Conservation (phyloP, 768 basidiomycete genomes). For the Panaeolus cyanescens region DNA sequence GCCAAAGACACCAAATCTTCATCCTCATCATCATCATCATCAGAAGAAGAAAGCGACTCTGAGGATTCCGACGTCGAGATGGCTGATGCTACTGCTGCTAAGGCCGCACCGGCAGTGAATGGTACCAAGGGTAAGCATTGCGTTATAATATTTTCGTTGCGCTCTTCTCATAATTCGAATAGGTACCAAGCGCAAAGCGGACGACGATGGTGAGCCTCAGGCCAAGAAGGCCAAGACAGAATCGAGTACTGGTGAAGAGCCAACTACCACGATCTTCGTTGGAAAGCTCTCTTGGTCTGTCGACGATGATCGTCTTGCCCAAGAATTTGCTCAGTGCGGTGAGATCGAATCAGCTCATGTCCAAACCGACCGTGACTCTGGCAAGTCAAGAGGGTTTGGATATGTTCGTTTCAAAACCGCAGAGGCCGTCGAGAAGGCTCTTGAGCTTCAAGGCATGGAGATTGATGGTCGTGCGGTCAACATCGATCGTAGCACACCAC, state of each 20-base stretch:
- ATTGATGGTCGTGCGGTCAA: constrained; percentile 91
- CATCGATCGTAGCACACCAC: constrained; percentile 76
- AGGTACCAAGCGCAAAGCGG: constrained; percentile 83
- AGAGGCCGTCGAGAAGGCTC: constrained; percentile 78
- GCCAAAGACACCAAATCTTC: constrained; percentile 31
- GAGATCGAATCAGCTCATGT: constrained; percentile 91
- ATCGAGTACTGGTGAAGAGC: constrained; percentile 41
- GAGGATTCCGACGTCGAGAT: constrained; percentile 63
- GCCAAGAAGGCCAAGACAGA: constrained; percentile 82
- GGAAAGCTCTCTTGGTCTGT: constrained; percentile 95
- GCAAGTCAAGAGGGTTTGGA: constrained; percentile 84
- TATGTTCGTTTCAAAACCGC: constrained; percentile 76
- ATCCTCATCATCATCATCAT: constrained; percentile 24
- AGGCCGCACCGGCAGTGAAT: constrained; percentile 23
- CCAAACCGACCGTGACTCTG: constrained; percentile 78
- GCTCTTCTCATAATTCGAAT: constrained; percentile 1
- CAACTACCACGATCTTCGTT: constrained; percentile 81
- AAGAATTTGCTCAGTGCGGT: constrained; percentile 88
- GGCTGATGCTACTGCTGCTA: constrained; percentile 42
- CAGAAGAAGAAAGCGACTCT: too few relatives aligned
- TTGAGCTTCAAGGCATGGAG: constrained; percentile 80
- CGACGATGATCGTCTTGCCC: constrained; percentile 91
- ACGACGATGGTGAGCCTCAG: constrained; percentile 55
- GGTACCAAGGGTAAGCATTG: constrained; percentile 28
- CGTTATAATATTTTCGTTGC: background rate